phyloP scores from a whole-genome alignment of 2,329 filamentous ascomycete species.

The Trichoderma asperellum region DNA sequence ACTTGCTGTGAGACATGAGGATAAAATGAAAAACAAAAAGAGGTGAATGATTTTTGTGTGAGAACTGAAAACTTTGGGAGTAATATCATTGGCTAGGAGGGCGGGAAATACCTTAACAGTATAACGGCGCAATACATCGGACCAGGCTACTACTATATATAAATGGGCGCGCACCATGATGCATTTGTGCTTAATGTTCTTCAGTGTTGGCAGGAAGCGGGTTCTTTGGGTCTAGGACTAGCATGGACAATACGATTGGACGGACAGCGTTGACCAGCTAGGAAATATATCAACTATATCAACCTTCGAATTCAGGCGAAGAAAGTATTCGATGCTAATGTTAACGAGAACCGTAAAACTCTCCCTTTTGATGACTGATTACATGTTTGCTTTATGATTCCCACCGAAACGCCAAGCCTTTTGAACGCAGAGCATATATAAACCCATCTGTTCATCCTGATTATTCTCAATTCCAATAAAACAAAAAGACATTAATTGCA shows the following conservation, averaged over 20 bases:
- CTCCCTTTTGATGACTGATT: slow-evolving; percentile 7
- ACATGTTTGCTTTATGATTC: slow-evolving; percentile 11
- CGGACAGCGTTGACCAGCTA: slow-evolving; percentile 14
- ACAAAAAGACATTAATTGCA: background rate
- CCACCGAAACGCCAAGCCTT: slow-evolving; percentile 22
- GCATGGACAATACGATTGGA: slow-evolving; percentile 19
- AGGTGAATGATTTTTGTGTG: slow-evolving; percentile 7
- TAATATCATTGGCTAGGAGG: slow-evolving; percentile 25
- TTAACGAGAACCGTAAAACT: background rate
- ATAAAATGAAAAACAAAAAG: background rate
- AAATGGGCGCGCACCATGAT: slow-evolving; percentile 22
- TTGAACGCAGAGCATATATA: slow-evolving; percentile 13
- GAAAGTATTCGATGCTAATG: background rate
- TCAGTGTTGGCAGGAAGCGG: slow-evolving; percentile 23
- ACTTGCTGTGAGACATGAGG: slow-evolving; percentile 1
- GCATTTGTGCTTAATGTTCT: slow-evolving; percentile 27
- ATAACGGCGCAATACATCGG: slow-evolving; percentile 27
- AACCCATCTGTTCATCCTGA: slow-evolving; percentile 12
- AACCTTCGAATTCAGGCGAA: background rate
- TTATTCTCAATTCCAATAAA: slow-evolving; percentile 10
- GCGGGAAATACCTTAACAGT: slow-evolving; percentile 22
- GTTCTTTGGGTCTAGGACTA: slow-evolving; percentile 29
- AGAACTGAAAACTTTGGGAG: slow-evolving; percentile 4
- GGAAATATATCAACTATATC: slow-evolving; percentile 29
- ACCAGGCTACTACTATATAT: slow-evolving; percentile 26